Percentiles rank a stretch among this genome's conserved stretches.
These are phyloP conservation scores for Uncinocarpus reesii DNA, from an alignment of 2,329 filamentous ascomycete species.

Conservation along the genomic window DNA sequence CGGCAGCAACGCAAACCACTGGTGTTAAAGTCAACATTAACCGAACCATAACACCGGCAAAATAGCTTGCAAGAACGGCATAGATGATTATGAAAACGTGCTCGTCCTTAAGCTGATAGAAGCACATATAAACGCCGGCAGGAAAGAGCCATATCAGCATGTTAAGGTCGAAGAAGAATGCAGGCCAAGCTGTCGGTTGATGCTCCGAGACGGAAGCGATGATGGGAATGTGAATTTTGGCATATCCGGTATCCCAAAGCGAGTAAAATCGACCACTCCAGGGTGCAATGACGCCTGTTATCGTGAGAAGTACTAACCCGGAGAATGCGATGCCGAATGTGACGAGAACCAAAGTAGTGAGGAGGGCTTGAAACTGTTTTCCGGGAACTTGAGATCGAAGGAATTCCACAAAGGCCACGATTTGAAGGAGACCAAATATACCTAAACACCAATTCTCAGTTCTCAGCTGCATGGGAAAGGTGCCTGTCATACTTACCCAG, in stretches of 20 bases:
- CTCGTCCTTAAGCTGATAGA: conserved; percentile 85
- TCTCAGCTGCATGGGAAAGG: not conserved
- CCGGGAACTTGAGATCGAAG: conserved; percentile 77
- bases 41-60: conserved; percentile 98
- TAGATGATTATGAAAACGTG: conserved; percentile 98
- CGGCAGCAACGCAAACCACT: conserved; percentile 88
- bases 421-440: conserved; percentile 89
- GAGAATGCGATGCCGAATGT: conserved; percentile 64
- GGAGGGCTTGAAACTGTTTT: conserved; percentile 87
- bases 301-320: conserved; percentile 71
- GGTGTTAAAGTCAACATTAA: conserved; percentile 96
- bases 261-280: conserved; percentile 99
- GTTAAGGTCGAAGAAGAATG: conserved; percentile 98
- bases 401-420: conserved; percentile 86
- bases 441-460: conserved; percentile 43
- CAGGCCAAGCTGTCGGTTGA: conserved; percentile 96
- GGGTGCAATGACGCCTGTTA: conserved; percentile 83
- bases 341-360: conserved; percentile 62
- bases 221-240: conserved; percentile 98
- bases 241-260: conserved; percentile 95
- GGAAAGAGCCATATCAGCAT: conserved; percentile 99
- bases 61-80: conserved; percentile 92
- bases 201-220: conserved; percentile 99
- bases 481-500: conserved; percentile 51
- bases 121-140: conserved; percentile 95